A percentile compares a stretch with the other conserved stretches of the same genome.
These are phyloP conservation scores for Candida vaughaniae DNA, from an alignment of 805 yeast genomes.

Conservation along the genomic window DNA sequence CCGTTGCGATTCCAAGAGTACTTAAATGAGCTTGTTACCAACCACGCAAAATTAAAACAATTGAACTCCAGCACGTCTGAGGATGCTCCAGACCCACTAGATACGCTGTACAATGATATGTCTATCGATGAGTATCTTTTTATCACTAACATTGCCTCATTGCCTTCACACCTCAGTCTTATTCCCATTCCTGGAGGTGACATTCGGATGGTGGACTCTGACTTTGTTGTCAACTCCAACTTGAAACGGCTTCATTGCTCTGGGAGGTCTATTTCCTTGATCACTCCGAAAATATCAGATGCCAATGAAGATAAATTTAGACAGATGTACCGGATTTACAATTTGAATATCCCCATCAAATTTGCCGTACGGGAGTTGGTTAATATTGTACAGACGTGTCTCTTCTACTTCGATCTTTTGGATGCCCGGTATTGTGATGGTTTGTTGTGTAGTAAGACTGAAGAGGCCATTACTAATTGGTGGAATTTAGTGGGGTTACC, in stretches of 20 bases:
- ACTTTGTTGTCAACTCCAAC: slow-evolving; percentile 73
- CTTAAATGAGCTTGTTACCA: slow-evolving; percentile 61
- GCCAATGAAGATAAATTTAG: slow-evolving; percentile 81
- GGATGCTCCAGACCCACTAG: too few relatives aligned
- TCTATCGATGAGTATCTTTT: slow-evolving; percentile 44
- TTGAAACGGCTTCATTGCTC: slow-evolving; percentile 77
- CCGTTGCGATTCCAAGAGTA: slow-evolving; percentile 55
- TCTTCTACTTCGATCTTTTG: slow-evolving; percentile 74
- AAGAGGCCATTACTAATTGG: slow-evolving; percentile 71
- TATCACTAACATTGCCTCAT: slow-evolving; percentile 77
- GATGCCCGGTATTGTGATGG: slow-evolving; percentile 80
- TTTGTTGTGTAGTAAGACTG: slow-evolving; percentile 73
- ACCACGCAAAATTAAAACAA: slow-evolving; percentile 67
- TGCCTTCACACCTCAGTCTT: slow-evolving; percentile 72
- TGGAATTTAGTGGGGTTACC: slow-evolving; percentile 72
- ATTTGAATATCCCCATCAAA: slow-evolving; percentile 47
- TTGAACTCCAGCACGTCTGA: slow-evolving; percentile 17
- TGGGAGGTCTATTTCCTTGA: slow-evolving; percentile 76
- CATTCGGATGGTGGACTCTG: slow-evolving; percentile 46
- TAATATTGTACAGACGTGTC: slow-evolving; percentile 67
- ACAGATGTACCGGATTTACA: slow-evolving; percentile 63
- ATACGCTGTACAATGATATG: background rate
- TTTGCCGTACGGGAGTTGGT: slow-evolving; percentile 77
- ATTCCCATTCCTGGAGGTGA: slow-evolving; percentile 69
- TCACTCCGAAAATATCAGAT: slow-evolving; percentile 64